These are phyloP conservation scores for Lathyrus oleraceus DNA, from an alignment of 306 rosid genomes.

Conservation along the genomic window DNA sequence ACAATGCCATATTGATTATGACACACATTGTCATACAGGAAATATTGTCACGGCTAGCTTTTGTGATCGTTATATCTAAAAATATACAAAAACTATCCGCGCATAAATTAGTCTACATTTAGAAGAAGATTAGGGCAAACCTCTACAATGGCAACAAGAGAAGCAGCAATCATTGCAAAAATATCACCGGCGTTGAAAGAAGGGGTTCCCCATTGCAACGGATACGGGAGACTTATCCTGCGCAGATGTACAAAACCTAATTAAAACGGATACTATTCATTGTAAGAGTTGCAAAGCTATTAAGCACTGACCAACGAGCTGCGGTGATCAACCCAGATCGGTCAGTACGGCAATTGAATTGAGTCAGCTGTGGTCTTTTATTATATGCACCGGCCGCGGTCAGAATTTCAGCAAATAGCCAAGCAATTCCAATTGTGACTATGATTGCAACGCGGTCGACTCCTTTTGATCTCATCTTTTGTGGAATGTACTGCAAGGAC, in stretches of 20 bases:
- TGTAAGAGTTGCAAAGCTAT: neutral
- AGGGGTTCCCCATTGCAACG: conserved; percentile 91
- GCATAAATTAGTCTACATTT: neutral
- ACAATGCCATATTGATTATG: conserved; percentile 6
- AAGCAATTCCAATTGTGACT: conserved; percentile 59
- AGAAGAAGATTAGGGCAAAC: conserved; percentile 37
- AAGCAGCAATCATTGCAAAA: conserved; percentile 73
- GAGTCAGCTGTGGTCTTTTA: conserved; percentile 63
- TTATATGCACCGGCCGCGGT: conserved; percentile 83
- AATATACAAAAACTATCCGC: neutral
- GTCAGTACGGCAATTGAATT: conserved; percentile 87
- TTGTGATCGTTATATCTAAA: conserved; percentile 8
- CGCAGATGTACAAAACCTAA: conserved; percentile 20
- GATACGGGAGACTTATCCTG: conserved; percentile 93
- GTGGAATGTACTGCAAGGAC: conserved; percentile 71
- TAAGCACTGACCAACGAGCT: conserved; percentile 71
- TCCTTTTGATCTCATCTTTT: conserved; percentile 45
- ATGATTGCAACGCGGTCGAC: conserved; percentile 62
- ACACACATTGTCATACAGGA: neutral
- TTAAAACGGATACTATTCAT: neutral
- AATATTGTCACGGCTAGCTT: conserved; percentile 10
- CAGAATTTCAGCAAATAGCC: conserved; percentile 83
- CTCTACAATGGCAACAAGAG: conserved; percentile 78
- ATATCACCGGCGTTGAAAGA: conserved; percentile 69
- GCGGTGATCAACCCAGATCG: conserved; percentile 81